Base-by-base conservation (phyloP, 2,329 filamentous ascomycete species). In the Apiospora aurea region DNA sequence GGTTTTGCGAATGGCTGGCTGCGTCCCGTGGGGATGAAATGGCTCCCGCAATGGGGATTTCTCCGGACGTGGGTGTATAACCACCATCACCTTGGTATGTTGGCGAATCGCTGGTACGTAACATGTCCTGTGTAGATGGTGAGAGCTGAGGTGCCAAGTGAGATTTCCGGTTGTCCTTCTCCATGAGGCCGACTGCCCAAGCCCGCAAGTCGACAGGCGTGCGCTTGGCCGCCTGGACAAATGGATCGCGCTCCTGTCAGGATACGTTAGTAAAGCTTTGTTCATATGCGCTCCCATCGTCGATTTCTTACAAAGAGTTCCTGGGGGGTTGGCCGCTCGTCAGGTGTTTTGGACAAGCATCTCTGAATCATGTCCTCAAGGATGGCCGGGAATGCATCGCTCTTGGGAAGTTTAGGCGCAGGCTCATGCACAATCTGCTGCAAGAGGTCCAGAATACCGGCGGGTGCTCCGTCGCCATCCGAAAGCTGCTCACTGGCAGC, bases 381-480 rank as follows among this genome's bases (percentile, higher is more conserved):
- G 75, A 98, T 98, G 41, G 91, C 90, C 0, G 96, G 96, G 87
- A 99, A 99, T 2, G 96, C 96, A 80, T 98, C 96, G 79, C 95
- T 98, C 89, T 98, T 97, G 57, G 96, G 96, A 69, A 99, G 88
- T 80, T 90, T 95, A 0, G 96, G 96, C 4, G 96, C 94, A 4
- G 95, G 95, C 82, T 99, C 96, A 80, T 98, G 93, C 34, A 99
- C 96, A 81, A 99, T 99, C 81, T 97, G 95, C 83, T 99, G 96
- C 67, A 99, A 86, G 72, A 99, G 88, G 83, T 99, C 96, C 71
- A 99, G 87, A 77, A 99, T 99, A 75, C 96, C 96, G 80, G 97
- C 95, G 1, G 96, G 96, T 2, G 93, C 94, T 69, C 92, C 92
- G 75, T 96, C 93, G 72, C 88, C 90, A 73, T 97, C 94, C 1